Conservation (phyloP, 371 early-diverging fungal species). For the Lichtheimia ramosa region DNA sequence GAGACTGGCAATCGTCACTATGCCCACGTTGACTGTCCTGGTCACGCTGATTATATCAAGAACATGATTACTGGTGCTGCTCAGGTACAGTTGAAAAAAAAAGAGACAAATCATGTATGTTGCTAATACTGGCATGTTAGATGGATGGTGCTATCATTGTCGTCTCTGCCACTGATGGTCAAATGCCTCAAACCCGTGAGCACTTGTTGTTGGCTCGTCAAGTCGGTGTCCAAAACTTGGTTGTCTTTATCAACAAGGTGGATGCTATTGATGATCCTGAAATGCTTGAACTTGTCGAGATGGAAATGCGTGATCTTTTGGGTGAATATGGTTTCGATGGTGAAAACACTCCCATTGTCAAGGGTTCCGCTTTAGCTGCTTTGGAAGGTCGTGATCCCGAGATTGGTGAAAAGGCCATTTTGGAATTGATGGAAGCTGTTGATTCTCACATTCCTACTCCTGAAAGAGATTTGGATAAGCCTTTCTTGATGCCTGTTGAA, state of each 20-base stretch:
- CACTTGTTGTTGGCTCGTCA: conserved; percentile 96
- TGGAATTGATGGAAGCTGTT: conserved; percentile 93
- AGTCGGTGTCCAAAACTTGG: conserved; percentile 94
- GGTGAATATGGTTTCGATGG: conserved; percentile 93
- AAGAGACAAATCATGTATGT: not conserved
- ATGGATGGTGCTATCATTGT: conserved; percentile 99
- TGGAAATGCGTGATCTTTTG: conserved; percentile 98
- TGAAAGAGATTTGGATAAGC: conserved; percentile 93
- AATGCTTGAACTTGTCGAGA: conserved; percentile 97
- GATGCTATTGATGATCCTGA: conserved; percentile 96
- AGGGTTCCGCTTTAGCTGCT: conserved; percentile 96
- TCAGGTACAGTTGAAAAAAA: conserved; percentile 60
- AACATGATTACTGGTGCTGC: conserved; percentile 99
- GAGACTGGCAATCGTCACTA: conserved; percentile 91
- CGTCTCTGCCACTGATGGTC: conserved; percentile 97
- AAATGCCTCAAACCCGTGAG: conserved; percentile 96
- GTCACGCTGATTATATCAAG: conserved; percentile 99
- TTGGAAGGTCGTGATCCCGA: conserved; percentile 92
- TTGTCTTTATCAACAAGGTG: conserved; percentile 99
- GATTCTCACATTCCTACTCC: conserved; percentile 95
- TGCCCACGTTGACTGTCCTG: conserved; percentile 99
- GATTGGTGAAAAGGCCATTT: conserved; percentile 85
- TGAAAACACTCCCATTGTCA: conserved; percentile 90
- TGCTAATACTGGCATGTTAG: conserved; percentile 10
- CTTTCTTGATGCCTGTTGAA: conserved; percentile 98